Evolutionary conservation across 352 stramenopile species (phyloP).

Genomic region (Lagenidium sp.): DNA sequence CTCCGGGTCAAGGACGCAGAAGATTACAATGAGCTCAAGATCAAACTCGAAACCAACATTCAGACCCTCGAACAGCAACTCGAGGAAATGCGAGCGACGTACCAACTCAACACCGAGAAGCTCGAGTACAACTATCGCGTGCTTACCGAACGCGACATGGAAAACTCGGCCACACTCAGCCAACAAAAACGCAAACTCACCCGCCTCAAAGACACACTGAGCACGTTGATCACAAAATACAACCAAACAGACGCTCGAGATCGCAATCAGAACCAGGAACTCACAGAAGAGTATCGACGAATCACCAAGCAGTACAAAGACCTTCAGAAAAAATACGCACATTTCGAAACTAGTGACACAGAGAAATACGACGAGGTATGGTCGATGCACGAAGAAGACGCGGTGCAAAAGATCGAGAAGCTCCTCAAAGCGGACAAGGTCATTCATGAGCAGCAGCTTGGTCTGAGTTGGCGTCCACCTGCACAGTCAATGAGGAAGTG

Average conservation of each 20-base stretch:
- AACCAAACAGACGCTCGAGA: slow-evolving; percentile 87
- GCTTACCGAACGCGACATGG: slow-evolving; percentile 91
- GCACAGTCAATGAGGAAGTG: slow-evolving; percentile 39
- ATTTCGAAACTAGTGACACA: slow-evolving; percentile 89
- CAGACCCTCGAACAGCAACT: slow-evolving; percentile 95
- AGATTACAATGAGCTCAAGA: slow-evolving; percentile 95
- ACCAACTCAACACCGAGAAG: slow-evolving; percentile 95
- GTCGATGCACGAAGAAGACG: slow-evolving; percentile 90
- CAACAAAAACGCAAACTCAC: slow-evolving; percentile 93
- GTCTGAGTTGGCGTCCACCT: slow-evolving; percentile 64
- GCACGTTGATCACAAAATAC: slow-evolving; percentile 86
- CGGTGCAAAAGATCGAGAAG: slow-evolving; percentile 74
- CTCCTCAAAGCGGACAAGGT: slow-evolving; percentile 84
- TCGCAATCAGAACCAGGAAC: slow-evolving; percentile 85
- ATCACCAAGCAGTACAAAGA: slow-evolving; percentile 96
- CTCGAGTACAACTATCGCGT: slow-evolving; percentile 96
- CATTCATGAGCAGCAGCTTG: slow-evolving; percentile 89
- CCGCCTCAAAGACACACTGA: slow-evolving; percentile 89
- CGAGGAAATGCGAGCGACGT: slow-evolving; percentile 93
- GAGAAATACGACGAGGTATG: slow-evolving; percentile 86
- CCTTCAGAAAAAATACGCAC: slow-evolving; percentile 91
- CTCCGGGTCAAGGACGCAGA: slow-evolving; percentile 88
- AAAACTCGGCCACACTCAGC: slow-evolving; percentile 89
- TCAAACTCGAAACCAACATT: slow-evolving; percentile 95
- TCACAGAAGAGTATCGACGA: slow-evolving; percentile 91